Conservation (phyloP, 2,329 filamentous ascomycete species). For the Raffaelea arxii region DNA sequence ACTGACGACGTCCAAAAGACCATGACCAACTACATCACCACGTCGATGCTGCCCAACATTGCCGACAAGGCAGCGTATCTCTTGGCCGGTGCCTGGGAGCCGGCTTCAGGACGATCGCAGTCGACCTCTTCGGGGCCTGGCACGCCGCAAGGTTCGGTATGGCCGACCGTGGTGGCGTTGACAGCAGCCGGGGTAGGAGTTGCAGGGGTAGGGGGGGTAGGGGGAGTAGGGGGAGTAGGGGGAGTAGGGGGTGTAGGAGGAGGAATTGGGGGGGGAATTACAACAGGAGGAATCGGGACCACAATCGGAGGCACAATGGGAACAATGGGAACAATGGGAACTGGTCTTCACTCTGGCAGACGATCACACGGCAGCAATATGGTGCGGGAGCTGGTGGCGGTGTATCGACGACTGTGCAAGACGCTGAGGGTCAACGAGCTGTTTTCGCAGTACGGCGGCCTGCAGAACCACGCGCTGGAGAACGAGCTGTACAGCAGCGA, state of each 20-base stretch:
- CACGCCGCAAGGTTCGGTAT: not conserved
- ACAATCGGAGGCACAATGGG: slow-evolving; percentile 15
- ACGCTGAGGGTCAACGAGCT: slow-evolving; percentile 49
- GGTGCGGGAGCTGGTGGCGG: slow-evolving; percentile 45
- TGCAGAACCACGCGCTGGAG: not conserved
- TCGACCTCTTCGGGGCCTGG: slow-evolving; percentile 1
- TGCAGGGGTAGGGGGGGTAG: no score
- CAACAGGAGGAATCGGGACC: not conserved
- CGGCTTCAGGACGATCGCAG: not conserved
- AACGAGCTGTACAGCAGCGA: slow-evolving; percentile 43
- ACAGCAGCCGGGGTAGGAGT: not conserved
- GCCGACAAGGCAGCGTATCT: slow-evolving; percentile 27
- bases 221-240: no score
- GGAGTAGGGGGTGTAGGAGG: no score
- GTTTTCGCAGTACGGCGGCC: slow-evolving; percentile 21
- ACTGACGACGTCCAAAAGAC: slow-evolving; percentile 23
- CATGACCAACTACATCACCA: slow-evolving; percentile 28
- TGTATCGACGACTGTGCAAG: slow-evolving; percentile 51
- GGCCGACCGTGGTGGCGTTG: slow-evolving; percentile 5
- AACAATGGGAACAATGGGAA: slow-evolving; percentile 16
- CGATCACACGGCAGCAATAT: no score
- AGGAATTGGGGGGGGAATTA: not conserved
- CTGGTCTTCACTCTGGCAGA: slow-evolving; percentile 12
- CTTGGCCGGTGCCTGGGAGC: slow-evolving; percentile 33
- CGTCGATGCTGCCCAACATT: slow-evolving; percentile 27